phyloP scores from a whole-genome alignment of 495 filamentous ascomycete species.

The Neurospora pannonica region DNA sequence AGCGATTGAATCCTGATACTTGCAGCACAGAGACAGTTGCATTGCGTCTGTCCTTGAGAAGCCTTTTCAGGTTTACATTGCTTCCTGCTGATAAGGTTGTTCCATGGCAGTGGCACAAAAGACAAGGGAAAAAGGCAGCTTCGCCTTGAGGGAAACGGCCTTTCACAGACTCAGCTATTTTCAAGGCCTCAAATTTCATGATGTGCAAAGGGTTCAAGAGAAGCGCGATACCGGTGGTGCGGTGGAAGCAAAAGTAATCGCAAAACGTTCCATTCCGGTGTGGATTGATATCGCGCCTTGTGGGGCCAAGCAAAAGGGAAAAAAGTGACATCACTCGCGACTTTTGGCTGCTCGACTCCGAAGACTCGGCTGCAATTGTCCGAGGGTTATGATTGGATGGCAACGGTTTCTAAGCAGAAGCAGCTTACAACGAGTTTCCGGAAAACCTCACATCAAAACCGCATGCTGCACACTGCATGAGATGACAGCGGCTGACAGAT shows the following conservation, averaged over 20 bases:
- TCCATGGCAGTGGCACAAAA: neutral
- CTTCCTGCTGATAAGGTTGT: neutral
- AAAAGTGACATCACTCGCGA: neutral
- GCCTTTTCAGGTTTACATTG: neutral
- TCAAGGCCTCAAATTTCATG: neutral
- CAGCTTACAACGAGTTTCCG: neutral
- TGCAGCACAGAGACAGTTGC: neutral
- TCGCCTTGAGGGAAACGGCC: neutral
- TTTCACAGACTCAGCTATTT: neutral
- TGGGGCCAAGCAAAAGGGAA: neutral
- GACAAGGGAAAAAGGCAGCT: neutral
- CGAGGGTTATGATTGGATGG: neutral
- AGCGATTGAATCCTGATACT: neutral
- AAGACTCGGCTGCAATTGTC: neutral
- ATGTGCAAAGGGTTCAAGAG: neutral
- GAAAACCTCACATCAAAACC: neutral
- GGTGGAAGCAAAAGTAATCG: neutral
- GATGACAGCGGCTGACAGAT: neutral
- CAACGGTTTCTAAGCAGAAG: neutral
- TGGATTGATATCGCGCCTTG: neutral
- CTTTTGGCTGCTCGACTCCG: neutral
- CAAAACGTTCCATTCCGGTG: neutral
- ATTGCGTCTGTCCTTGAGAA: neutral
- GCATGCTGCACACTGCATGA: neutral
- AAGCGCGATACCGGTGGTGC: neutral